Evolutionary conservation across 805 yeast species (phyloP).

Genomic region (Yarrowia sp.): DNA sequence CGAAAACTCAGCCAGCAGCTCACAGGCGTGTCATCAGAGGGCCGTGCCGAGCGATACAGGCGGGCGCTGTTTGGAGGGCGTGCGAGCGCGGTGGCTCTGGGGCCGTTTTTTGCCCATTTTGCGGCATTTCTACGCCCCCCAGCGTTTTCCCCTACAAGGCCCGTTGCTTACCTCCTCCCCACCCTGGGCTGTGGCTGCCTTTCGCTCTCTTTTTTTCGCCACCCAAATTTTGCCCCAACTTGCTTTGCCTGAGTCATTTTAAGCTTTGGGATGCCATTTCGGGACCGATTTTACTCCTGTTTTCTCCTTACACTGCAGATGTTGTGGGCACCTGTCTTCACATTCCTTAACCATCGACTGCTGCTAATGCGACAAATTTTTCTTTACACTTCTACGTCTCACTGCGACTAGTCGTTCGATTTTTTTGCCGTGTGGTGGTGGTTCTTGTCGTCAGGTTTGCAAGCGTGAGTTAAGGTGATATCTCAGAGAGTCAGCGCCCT

Average conservation of each 20-base stretch:
- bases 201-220: slow-evolving; percentile 16
- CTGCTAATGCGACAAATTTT: slow-evolving; percentile 19
- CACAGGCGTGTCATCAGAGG: slow-evolving; percentile 26
- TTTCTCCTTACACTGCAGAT: slow-evolving; percentile 9
- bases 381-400: slow-evolving; percentile 16
- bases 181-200: background rate
- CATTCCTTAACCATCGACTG: slow-evolving; percentile 18
- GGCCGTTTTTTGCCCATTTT: background rate
- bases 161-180: background rate
- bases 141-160: no score
- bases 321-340: slow-evolving; percentile 16
- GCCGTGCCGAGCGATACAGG: slow-evolving; percentile 1
- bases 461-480: background rate
- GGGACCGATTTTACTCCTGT: slow-evolving; percentile 13
- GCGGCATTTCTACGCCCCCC: background rate
- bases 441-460: no score
- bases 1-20: slow-evolving; percentile 25
- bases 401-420: background rate
- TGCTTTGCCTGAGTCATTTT: slow-evolving; percentile 18
- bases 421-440: background rate
- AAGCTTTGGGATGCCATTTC: slow-evolving; percentile 4
- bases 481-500: background rate
- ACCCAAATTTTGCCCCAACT: background rate
- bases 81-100: background rate
- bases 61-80: background rate